Base-by-base conservation (phyloP, 2,329 filamentous ascomycete genomes). In the Hymenoscyphus repandus region DNA sequence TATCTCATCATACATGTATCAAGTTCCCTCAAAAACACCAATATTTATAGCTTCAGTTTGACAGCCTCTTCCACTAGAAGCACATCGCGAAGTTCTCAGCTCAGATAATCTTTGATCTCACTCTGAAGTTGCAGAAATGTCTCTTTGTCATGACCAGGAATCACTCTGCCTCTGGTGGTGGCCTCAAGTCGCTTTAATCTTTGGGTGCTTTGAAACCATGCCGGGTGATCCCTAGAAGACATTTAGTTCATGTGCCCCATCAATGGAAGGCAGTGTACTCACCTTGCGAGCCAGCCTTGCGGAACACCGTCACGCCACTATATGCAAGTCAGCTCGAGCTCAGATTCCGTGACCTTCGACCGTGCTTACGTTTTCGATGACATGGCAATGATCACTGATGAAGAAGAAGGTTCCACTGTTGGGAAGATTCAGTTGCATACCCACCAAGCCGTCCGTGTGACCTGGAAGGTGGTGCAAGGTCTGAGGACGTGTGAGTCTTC, bases 381-480 rank as follows among this genome's bases (percentile, higher is more conserved):
- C 63, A 50, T 67, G 65, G 31, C 58, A 68, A 33, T 67, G 65
- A 47, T 67, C 66, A 49, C 60, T 64, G 40, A 63, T 66, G 48
- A 65, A 67, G 52, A 68, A 59, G 41, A 67, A 67, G 3, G 64
- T 66, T 1, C 65, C 66, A 10, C 51, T 60, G 15, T 68, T 59
- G 2, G 39, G 55, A 31, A 68, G 57, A 48, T 66, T 68, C 22
- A 67, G 45, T 47, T 67, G 64, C 64, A 68, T 66, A 4, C 61
- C 62, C 32, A 65, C 51, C 9, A 68, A 53, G 5, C 59, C 59
- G 49, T 62, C 59, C 1, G 62, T 64, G 34, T 64, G 60, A 17
- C 62, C 60, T 41, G 60, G 62, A 12, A 61, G 49, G 47, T 62
- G 60, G 50, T 62, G 60, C 11, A 64, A 47, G 6, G 62, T 62